Conservation (phyloP, 306 rosid species). For the Dalbergia cochinchinensis region DNA sequence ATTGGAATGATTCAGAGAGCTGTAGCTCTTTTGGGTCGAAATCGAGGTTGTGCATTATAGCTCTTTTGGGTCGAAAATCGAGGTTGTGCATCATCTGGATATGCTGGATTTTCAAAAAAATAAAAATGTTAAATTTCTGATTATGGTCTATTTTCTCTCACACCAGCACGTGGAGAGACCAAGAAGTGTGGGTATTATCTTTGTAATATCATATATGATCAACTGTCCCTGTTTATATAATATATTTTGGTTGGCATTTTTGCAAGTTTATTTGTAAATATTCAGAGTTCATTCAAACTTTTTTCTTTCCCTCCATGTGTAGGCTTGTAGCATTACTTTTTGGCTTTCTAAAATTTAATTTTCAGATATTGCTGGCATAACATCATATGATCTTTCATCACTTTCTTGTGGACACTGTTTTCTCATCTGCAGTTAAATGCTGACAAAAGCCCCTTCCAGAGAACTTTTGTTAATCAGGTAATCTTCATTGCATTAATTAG, state of each 20-base stretch:
- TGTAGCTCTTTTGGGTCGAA: not conserved
- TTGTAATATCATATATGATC: constrained; percentile 10
- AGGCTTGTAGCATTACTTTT: constrained; percentile 27
- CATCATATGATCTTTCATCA: constrained; percentile 11
- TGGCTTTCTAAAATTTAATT: constrained; percentile 33
- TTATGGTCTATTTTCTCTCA: not conserved
- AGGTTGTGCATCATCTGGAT: constrained; percentile 18
- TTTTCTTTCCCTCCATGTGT: constrained; percentile 14
- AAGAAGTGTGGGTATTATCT: not conserved
- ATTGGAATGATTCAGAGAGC: too few relatives aligned
- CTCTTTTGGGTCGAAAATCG: not conserved
- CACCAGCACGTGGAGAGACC: constrained; percentile 18
- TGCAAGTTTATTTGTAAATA: constrained; percentile 22
- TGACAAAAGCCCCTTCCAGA: constrained; percentile 95
- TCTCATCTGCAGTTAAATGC: constrained; percentile 86
- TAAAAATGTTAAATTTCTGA: not conserved
- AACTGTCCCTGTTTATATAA: constrained; percentile 18
- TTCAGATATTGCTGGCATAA: constrained; percentile 22
- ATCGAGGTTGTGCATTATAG: not conserved
- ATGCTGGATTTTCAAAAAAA: not conserved
- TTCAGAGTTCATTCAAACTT: constrained; percentile 16
- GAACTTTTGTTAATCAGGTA: constrained; percentile 99
- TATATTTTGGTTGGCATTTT: constrained; percentile 35
- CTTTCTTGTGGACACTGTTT: constrained; percentile 43
- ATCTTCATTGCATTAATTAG: constrained; percentile 33